Evolutionary conservation across 139 green algal species (phyloP).

Genomic region (Micromonas commoda): DNA sequence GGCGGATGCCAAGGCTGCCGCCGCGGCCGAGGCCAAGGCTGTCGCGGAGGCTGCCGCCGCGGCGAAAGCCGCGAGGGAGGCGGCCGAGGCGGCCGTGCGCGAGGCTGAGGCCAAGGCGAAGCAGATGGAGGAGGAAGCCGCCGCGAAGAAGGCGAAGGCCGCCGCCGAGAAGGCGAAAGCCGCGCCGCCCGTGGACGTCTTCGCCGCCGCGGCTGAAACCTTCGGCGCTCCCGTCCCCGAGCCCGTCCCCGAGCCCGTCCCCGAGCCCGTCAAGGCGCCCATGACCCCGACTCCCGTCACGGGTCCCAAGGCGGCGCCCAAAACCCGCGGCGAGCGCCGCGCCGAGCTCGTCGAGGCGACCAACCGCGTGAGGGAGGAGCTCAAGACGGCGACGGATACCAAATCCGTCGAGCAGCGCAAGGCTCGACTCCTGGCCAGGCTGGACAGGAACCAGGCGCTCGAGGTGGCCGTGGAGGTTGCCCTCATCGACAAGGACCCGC

Average conservation of each 20-base stretch:
- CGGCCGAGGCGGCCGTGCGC: background rate
- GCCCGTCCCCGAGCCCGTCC: too few relatives aligned
- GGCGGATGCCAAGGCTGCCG: background rate
- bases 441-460: background rate
- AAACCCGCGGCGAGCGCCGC: too few relatives aligned
- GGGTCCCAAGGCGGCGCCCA: too few relatives aligned
- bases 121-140: background rate
- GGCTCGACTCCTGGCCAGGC: background rate
- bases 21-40: conserved; percentile 10
- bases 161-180: background rate
- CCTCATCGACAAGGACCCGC: conserved; percentile 2
- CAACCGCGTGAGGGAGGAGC: too few relatives aligned
- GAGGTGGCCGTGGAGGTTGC: background rate
- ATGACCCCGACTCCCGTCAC: too few relatives aligned
- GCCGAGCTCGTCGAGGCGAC: too few relatives aligned
- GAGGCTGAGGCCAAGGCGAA: conserved; percentile 9
- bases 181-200: too few relatives aligned
- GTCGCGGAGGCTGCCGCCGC: background rate
- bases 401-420: background rate
- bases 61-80: background rate
- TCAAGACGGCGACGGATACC: background rate
- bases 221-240: too few relatives aligned
- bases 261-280: too few relatives aligned
- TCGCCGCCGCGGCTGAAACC: too few relatives aligned
- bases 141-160: background rate